Evolutionary conservation across 108 stramenopile species (phyloP).

Genomic region (Seminavis robusta): DNA sequence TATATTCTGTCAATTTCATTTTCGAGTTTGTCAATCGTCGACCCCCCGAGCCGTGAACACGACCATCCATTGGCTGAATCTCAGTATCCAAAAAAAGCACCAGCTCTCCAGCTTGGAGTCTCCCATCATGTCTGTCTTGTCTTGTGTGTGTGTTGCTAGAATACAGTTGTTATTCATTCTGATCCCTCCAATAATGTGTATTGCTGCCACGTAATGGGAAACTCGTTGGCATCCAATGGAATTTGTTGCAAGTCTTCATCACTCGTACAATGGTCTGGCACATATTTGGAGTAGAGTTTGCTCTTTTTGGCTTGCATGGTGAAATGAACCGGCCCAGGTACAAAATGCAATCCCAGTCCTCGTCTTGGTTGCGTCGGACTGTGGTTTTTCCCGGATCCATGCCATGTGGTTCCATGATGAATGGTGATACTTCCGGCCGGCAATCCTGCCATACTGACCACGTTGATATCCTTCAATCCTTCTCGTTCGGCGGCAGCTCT

Average conservation of each 20-base stretch:
- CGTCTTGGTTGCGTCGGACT: constrained; percentile 45
- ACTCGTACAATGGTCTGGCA: too few species aligned
- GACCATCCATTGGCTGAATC: too few species aligned
- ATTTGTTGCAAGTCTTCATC: constrained; percentile 10
- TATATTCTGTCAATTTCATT: too few species aligned
- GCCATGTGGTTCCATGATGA: constrained; percentile 80
- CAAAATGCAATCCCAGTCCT: constrained; percentile 79
- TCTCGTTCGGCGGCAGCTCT: constrained; percentile 21
- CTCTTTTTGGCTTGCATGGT: constrained; percentile 58
- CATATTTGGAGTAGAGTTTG: constrained; percentile 40
- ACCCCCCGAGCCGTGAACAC: too few species aligned
- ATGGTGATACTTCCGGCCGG: constrained; percentile 61
- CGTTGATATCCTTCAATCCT: constrained; percentile 38
- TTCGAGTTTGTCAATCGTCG: too few species aligned
- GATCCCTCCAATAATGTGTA: too few species aligned
- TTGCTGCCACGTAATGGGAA: constrained; percentile 7
- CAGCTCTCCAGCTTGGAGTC: too few species aligned
- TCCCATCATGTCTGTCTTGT: too few species aligned
- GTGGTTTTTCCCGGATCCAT: constrained; percentile 66
- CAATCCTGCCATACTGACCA: constrained; percentile 63
- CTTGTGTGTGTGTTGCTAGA: too few species aligned
- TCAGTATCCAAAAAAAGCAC: too few species aligned
- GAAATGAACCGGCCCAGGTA: constrained; percentile 65
- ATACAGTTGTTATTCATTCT: too few species aligned
- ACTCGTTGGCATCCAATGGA: too few species aligned